Conservation (phyloP, 176 grass and related monocot species). For the Urochloa ruziziensis region DNA sequence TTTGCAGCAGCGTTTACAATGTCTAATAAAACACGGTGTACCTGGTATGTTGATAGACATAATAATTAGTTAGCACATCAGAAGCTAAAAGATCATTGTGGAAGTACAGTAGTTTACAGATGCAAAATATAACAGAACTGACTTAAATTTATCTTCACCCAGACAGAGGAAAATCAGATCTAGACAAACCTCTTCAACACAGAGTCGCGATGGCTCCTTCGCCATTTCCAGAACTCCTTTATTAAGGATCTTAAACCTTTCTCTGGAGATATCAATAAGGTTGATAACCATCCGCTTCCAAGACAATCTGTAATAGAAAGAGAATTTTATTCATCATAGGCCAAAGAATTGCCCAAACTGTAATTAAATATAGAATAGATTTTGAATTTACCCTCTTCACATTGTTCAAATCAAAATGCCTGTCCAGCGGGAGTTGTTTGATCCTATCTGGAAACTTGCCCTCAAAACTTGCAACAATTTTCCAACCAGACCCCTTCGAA, state of each 20-base stretch:
- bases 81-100: constrained; percentile 2
- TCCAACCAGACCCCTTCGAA: constrained; percentile 79
- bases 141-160: constrained; percentile 16
- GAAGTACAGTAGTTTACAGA: background rate
- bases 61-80: constrained; percentile 25
- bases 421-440: constrained; percentile 86
- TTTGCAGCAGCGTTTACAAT: constrained; percentile 91
- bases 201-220: constrained; percentile 87
- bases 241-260: constrained; percentile 91
- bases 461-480: constrained; percentile 95
- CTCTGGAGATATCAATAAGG: constrained; percentile 95
- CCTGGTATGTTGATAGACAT: constrained; percentile 44
- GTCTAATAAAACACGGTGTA: constrained; percentile 86
- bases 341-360: constrained; percentile 26
- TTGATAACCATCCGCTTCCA: constrained; percentile 96
- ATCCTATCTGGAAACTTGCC: constrained; percentile 94
- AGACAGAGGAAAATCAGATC: constrained; percentile 6
- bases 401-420: constrained; percentile 92
- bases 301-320: constrained; percentile 72
- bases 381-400: constrained; percentile 81
- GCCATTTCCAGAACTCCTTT: constrained; percentile 92
- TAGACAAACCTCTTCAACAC: constrained; percentile 73
- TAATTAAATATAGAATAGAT: constrained; percentile 4
- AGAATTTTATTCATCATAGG: constrained; percentile 16
- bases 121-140: background rate